Evolutionary conservation across 2,329 filamentous ascomycete species (phyloP).

Genomic region (Domatiomyces globalis): DNA sequence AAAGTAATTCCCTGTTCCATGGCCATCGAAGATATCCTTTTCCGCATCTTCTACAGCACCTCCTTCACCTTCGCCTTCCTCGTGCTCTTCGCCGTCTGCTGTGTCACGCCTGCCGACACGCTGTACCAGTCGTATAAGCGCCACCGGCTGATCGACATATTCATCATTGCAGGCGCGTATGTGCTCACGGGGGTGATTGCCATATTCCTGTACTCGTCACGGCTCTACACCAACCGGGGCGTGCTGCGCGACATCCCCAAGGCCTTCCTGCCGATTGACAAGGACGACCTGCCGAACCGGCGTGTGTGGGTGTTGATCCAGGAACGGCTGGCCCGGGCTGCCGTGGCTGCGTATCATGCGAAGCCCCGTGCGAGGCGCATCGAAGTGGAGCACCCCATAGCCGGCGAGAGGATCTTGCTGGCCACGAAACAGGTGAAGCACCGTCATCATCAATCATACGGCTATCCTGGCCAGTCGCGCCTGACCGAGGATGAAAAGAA

Average conservation of each 20-base stretch:
- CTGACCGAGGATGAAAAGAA: slow-evolving; percentile 3
- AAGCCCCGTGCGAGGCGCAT: slow-evolving; percentile 47
- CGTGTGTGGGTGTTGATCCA: slow-evolving; percentile 63
- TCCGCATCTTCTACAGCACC: slow-evolving; percentile 66
- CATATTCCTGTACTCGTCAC: slow-evolving; percentile 61
- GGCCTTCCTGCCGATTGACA: slow-evolving; percentile 70
- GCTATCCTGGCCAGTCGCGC: slow-evolving; percentile 12
- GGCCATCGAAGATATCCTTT: slow-evolving; percentile 34
- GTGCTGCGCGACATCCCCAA: slow-evolving; percentile 74
- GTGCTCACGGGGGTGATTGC: slow-evolving; percentile 56
- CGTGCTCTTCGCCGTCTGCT: slow-evolving; percentile 56
- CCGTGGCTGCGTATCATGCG: slow-evolving; percentile 65
- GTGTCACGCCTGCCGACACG: slow-evolving; percentile 66
- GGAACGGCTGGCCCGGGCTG: slow-evolving; percentile 59
- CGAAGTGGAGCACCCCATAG: slow-evolving; percentile 22
- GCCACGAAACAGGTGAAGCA: slow-evolving; percentile 9
- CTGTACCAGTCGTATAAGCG: slow-evolving; percentile 62
- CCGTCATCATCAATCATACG: slow-evolving; percentile 8
- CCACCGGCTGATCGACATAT: slow-evolving; percentile 60
- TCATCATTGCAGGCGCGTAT: slow-evolving; percentile 66
- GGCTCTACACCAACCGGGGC: slow-evolving; percentile 76
- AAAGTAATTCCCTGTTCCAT: neutral
- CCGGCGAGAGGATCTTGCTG: slow-evolving; percentile 10
- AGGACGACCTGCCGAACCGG: slow-evolving; percentile 58
- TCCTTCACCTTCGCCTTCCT: slow-evolving; percentile 65